These are phyloP conservation scores for Fusarium hostae DNA, from an alignment of 2,329 filamentous ascomycete species.

Conservation along the genomic window DNA sequence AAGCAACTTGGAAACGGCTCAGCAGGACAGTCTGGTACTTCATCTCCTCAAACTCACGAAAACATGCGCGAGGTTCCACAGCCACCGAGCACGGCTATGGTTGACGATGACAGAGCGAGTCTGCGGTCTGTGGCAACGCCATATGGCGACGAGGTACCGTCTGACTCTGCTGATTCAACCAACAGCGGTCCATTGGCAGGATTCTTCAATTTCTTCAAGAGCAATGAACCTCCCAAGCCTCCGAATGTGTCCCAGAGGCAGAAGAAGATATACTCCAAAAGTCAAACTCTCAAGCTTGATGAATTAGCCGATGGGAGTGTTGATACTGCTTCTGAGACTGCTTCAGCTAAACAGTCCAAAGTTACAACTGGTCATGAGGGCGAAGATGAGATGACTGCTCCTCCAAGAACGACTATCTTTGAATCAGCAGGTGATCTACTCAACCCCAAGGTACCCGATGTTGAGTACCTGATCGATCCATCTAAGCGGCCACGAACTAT, in stretches of 20 bases:
- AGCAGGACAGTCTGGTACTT: slow-evolving; percentile 48
- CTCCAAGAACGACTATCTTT: slow-evolving; percentile 91
- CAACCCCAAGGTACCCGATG: slow-evolving; percentile 85
- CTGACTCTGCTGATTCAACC: slow-evolving; percentile 46
- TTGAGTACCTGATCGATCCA: slow-evolving; percentile 86
- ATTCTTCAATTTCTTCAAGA: slow-evolving; percentile 80
- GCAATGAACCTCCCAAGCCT: slow-evolving; percentile 61
- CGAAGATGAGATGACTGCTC: slow-evolving; percentile 67
- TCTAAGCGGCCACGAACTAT: slow-evolving; percentile 85
- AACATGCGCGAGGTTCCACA: slow-evolving; percentile 73
- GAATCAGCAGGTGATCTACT: slow-evolving; percentile 94
- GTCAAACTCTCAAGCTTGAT: slow-evolving; percentile 71
- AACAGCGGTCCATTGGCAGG: slow-evolving; percentile 66
- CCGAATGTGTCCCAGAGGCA: slow-evolving; percentile 67
- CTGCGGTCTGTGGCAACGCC: slow-evolving; percentile 58
- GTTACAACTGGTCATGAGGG: slow-evolving; percentile 65
- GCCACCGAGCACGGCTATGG: slow-evolving; percentile 71
- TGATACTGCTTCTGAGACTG: slow-evolving; percentile 3
- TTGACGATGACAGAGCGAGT: slow-evolving; percentile 73
- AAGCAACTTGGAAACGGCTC: slow-evolving; percentile 54
- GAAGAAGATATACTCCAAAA: slow-evolving; percentile 78
- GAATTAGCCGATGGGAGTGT: slow-evolving; percentile 15
- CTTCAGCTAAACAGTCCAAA: slow-evolving; percentile 42
- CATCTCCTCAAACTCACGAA: slow-evolving; percentile 49
- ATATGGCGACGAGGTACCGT: slow-evolving; percentile 40